phyloP scores from a whole-genome alignment of 1,284 basidiomycete species.

The Ustilago curta region DNA sequence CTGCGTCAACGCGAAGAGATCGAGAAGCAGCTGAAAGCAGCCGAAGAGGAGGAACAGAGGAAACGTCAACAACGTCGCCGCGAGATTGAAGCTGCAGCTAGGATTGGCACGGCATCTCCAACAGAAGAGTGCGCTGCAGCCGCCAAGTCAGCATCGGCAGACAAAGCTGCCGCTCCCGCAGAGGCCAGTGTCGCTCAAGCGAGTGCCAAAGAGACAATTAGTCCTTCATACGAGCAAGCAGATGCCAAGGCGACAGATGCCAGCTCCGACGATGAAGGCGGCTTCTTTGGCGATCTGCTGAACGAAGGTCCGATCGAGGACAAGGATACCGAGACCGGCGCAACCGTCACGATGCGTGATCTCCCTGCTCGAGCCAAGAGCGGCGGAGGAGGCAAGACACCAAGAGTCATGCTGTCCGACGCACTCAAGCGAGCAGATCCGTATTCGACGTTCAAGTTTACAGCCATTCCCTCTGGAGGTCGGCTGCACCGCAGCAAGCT shows the following conservation, averaged over 20 bases:
- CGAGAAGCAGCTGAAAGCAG: constrained; percentile 50
- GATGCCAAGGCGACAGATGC: constrained; percentile 6
- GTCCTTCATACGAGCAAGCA: constrained; percentile 3
- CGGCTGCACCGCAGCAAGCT: constrained; percentile 58
- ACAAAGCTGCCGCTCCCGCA: not conserved
- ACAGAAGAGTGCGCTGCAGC: constrained; percentile 4
- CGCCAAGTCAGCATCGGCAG: not conserved
- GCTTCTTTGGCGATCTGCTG: constrained; percentile 81
- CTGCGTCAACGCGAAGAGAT: constrained; percentile 54
- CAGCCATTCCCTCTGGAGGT: constrained; percentile 48
- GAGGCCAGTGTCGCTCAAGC: not conserved
- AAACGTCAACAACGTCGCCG: constrained; percentile 71
- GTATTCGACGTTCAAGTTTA: constrained; percentile 80
- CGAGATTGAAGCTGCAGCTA: constrained; percentile 71
- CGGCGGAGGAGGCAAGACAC: constrained; percentile 58
- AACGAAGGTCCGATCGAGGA: constrained; percentile 82
- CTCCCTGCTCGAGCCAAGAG: constrained; percentile 59
- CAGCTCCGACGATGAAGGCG: constrained; percentile 71
- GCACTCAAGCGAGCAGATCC: constrained; percentile 73
- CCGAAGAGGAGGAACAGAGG: constrained; percentile 35
- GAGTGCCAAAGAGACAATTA: not conserved
- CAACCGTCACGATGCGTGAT: constrained; percentile 38
- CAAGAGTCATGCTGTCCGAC: constrained; percentile 61
- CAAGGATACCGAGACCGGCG: constrained; percentile 67
- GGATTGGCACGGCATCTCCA: constrained; percentile 9